Conservation (phyloP, 805 yeast species). For the Metschnikowia corniflorae region DNA sequence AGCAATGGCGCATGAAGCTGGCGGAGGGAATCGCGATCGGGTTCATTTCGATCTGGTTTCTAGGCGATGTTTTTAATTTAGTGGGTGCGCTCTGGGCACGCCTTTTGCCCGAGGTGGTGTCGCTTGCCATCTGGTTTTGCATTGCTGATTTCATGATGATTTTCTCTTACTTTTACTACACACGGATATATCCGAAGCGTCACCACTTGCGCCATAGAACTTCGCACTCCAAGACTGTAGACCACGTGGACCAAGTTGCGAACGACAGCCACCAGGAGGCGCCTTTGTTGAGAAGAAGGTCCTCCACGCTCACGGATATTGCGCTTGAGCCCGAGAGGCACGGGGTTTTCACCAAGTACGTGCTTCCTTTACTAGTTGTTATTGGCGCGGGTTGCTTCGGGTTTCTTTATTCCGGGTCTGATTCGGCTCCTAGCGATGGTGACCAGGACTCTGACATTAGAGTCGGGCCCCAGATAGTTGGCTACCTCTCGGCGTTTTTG, state of each 20-base stretch:
- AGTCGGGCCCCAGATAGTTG: slow-evolving; percentile 62
- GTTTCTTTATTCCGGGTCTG: slow-evolving; percentile 46
- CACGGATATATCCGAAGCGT: slow-evolving; percentile 40
- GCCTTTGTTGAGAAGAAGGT: slow-evolving; percentile 46
- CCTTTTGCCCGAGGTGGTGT: slow-evolving; percentile 63
- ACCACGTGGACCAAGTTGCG: neutral
- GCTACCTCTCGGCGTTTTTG: slow-evolving; percentile 64
- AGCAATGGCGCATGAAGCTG: slow-evolving; percentile 72
- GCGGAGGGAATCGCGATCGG: slow-evolving; percentile 75
- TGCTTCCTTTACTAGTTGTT: slow-evolving; percentile 61
- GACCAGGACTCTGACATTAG: slow-evolving; percentile 27
- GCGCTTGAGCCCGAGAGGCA: slow-evolving; percentile 47
- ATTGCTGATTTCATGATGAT: slow-evolving; percentile 63
- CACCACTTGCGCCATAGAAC: slow-evolving; percentile 17
- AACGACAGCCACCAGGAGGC: slow-evolving; percentile 18
- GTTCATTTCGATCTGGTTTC: slow-evolving; percentile 64
- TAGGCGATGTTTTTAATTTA: slow-evolving; percentile 69
- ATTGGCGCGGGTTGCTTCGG: slow-evolving; percentile 61
- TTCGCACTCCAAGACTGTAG: neutral
- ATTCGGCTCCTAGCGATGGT: slow-evolving; percentile 11
- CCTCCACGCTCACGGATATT: slow-evolving; percentile 49
- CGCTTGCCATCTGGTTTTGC: slow-evolving; percentile 74
- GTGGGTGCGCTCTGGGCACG: slow-evolving; percentile 69
- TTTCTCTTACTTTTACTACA: slow-evolving; percentile 55
- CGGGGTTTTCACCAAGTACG: slow-evolving; percentile 46